Evolutionary conservation across 1,139 yeast genomes (phyloP).

Genomic region (Sugiyamaella xylanicola): DNA sequence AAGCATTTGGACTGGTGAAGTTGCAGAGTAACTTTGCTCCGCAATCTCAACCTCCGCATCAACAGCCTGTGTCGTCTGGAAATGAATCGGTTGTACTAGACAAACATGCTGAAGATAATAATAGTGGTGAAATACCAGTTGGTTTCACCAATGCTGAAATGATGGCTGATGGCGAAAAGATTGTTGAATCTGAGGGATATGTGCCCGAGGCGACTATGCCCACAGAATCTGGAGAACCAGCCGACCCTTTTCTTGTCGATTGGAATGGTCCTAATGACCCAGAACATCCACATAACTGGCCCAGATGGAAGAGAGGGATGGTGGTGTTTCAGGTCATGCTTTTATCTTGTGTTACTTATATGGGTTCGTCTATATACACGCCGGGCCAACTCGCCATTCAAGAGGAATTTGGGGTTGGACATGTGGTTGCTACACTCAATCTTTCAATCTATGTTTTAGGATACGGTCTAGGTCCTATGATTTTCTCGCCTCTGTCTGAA

Average conservation of each 20-base stretch:
- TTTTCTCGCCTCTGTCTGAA: slow-evolving; percentile 58
- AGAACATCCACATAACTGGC: slow-evolving; percentile 61
- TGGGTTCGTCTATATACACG: slow-evolving; percentile 62
- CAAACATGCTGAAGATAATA: slow-evolving; percentile 3
- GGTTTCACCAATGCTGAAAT: slow-evolving; percentile 11
- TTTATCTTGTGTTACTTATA: slow-evolving; percentile 55
- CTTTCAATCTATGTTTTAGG: slow-evolving; percentile 59
- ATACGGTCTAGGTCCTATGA: slow-evolving; percentile 57
- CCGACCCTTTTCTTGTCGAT: slow-evolving; percentile 25
- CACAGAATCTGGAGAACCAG: not conserved
- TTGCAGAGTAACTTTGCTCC: slow-evolving; percentile 23
- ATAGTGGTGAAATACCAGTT: slow-evolving; percentile 1
- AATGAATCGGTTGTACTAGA: slow-evolving; percentile 4
- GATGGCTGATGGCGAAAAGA: slow-evolving; percentile 1
- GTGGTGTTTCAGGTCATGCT: slow-evolving; percentile 48
- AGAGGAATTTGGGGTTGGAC: slow-evolving; percentile 48
- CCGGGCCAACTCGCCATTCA: slow-evolving; percentile 53
- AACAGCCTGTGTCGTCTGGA: not conserved
- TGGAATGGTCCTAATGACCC: slow-evolving; percentile 58
- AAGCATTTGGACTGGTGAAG: slow-evolving; percentile 23
- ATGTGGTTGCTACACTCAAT: slow-evolving; percentile 50
- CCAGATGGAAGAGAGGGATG: slow-evolving; percentile 44
- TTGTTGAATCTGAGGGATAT: not conserved
- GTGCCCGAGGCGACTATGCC: not conserved
- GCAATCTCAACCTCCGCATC: slow-evolving; percentile 17